phyloP scores from a whole-genome alignment of 495 filamentous ascomycete species.

The Trichoderma gamsii region DNA sequence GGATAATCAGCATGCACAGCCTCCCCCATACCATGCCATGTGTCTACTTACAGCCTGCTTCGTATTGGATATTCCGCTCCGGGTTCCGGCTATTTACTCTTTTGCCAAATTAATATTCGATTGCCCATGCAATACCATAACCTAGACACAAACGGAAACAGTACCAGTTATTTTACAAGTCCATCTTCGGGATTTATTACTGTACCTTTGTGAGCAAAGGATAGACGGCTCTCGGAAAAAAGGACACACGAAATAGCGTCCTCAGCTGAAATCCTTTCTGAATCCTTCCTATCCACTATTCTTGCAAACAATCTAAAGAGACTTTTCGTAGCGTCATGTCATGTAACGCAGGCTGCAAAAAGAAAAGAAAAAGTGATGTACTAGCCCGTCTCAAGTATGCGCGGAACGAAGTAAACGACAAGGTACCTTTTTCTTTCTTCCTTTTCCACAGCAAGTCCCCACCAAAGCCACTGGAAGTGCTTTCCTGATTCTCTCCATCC shows the following conservation, averaged over 20 bases:
- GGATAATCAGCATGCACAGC: not conserved
- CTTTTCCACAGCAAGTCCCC: not conserved
- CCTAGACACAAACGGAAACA: too few relatives aligned
- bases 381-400: not conserved
- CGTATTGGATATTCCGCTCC: not conserved
- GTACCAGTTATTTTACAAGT: too few relatives aligned
- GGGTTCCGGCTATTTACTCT: not conserved
- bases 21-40: not conserved
- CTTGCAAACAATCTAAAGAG: too few relatives aligned
- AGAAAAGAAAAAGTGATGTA: not conserved
- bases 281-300: too few relatives aligned
- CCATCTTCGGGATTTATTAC: too few relatives aligned
- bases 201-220: too few relatives aligned
- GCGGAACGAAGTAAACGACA: not conserved
- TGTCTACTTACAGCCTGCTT: not conserved
- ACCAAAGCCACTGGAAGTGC: not conserved
- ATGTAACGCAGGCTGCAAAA: too few relatives aligned
- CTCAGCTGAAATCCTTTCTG: too few relatives aligned
- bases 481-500: conserved; percentile 1
- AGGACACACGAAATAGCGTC: too few relatives aligned
- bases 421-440: not conserved
- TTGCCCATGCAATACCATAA: too few relatives aligned
- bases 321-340: too few relatives aligned
- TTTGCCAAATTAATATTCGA: not conserved
- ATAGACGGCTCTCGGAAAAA: too few relatives aligned